Evolutionary conservation across 2,329 filamentous ascomycete species (phyloP), one percentile per base, ranked within the genome.

Genomic region (Phialophora verrucosa): DNA sequence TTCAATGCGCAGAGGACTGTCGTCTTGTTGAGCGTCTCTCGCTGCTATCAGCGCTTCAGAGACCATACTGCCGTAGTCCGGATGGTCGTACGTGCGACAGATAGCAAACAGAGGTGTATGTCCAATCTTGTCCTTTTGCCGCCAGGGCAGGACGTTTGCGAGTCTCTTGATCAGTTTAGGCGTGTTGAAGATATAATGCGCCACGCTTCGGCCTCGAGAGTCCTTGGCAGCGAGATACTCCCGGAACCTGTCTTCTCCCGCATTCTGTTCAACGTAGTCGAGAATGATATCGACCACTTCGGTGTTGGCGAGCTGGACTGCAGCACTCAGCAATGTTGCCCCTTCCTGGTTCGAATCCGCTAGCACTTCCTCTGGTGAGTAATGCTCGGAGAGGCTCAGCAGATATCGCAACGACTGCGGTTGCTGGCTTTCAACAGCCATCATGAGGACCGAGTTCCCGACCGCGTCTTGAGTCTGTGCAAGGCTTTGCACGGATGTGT

Each of bases 101-200:
- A 98, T 83, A 1, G 95, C 95, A 76, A 99, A 98, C 8, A 99
- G 81, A 1, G 95, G 96, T n/a, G 96, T 99, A 78, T 98, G 95
- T 0, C 95, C 95, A 75, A 98, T 97, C 76, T 93, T 96, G 78
- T 99, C 95, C 71, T 90, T 92, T 77, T 96, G 88, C 65, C 88
- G 87, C 95, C 95, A 99, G 8, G 92, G 91, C 61, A 99, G 82
- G 70, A 94, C 80, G 66, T 85, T 84, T 1, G 93, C 93, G 67
- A 98, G 89, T 62, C 86, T 85, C 53, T 83, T 81, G 71, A 99
- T 95, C 23, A 99, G 82, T 61, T 86, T 84, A 1, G 95, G 95
- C 8, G 92, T 90, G 74, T 97, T 91, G 80, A 99, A 99, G 17
- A 99, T 84, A 77, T 99, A 99, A 78, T 99, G 95, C n/a, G 90